Conservation (phyloP, 176 grass and related monocot genomes). For the Aegilops longissima region DNA sequence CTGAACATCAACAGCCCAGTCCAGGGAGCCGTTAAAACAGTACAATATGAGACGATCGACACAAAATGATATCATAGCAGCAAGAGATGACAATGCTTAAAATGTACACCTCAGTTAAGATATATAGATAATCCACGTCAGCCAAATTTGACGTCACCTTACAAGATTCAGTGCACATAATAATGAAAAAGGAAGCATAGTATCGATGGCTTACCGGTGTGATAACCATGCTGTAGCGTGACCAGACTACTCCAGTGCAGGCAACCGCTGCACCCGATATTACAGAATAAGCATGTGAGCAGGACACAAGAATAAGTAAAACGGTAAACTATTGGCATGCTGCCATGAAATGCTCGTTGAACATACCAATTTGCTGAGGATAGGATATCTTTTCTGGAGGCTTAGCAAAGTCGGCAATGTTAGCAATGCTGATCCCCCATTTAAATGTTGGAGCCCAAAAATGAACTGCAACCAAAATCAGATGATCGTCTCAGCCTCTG, state of each 20-base stretch:
- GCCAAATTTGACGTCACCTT: neutral
- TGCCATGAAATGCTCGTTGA: neutral
- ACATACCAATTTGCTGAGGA: constrained; percentile 66
- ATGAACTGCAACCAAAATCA: constrained; percentile 43
- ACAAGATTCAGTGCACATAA: neutral
- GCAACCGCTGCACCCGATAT: constrained; percentile 40
- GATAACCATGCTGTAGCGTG: constrained; percentile 56
- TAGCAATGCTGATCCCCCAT: constrained; percentile 76
- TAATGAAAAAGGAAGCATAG: neutral
- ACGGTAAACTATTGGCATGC: neutral
- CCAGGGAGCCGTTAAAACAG: neutral
- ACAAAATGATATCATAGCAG: neutral
- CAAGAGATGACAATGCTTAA: neutral
- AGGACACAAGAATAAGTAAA: neutral
- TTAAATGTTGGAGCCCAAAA: constrained; percentile 83
- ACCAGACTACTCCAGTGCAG: constrained; percentile 50
- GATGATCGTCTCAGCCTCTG: neutral
- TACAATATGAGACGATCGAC: neutral
- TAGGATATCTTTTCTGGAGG: constrained; percentile 75
- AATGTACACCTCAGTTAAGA: neutral
- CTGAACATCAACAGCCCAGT: neutral
- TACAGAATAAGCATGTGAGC: neutral
- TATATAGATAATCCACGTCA: neutral
- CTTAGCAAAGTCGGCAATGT: constrained; percentile 68
- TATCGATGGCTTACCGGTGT: constrained; percentile 32